phyloP scores from a whole-genome alignment of 2,329 filamentous ascomycete species.

The Catunica adiposa region DNA sequence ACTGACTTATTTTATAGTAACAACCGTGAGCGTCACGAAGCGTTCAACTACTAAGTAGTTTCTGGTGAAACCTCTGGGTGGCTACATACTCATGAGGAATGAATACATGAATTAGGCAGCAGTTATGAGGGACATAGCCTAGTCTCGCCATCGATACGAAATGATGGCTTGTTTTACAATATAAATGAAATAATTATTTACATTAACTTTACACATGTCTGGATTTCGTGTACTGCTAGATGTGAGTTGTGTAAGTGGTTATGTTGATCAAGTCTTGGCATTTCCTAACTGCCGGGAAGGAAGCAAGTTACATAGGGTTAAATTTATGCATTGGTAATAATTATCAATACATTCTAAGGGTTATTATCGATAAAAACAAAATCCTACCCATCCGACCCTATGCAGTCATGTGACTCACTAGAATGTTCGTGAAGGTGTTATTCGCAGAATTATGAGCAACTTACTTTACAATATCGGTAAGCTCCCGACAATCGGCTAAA shows the following conservation, averaged over 20 bases:
- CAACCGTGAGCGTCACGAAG: constrained; percentile 4
- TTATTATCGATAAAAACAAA: too few relatives aligned
- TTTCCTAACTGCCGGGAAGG: background rate
- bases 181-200: too few relatives aligned
- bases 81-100: background rate
- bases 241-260: background rate
- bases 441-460: background rate
- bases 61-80: background rate
- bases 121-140: too few relatives aligned
- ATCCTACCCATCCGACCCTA: background rate
- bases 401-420: background rate
- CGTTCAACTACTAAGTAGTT: constrained; percentile 11
- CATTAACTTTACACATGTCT: background rate
- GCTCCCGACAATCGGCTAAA: background rate
- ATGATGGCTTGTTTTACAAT: too few relatives aligned
- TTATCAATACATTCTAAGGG: too few relatives aligned
- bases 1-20: constrained; percentile 3
- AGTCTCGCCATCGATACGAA: too few relatives aligned
- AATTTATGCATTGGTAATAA: too few relatives aligned
- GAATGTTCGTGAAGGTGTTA: background rate
- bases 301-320: too few relatives aligned
- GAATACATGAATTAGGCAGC: background rate
- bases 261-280: background rate
- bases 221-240: background rate
- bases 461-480: background rate